phyloP scores from a whole-genome alignment of 139 green algal species.

The Chlamydomonas sphaeroides region DNA sequence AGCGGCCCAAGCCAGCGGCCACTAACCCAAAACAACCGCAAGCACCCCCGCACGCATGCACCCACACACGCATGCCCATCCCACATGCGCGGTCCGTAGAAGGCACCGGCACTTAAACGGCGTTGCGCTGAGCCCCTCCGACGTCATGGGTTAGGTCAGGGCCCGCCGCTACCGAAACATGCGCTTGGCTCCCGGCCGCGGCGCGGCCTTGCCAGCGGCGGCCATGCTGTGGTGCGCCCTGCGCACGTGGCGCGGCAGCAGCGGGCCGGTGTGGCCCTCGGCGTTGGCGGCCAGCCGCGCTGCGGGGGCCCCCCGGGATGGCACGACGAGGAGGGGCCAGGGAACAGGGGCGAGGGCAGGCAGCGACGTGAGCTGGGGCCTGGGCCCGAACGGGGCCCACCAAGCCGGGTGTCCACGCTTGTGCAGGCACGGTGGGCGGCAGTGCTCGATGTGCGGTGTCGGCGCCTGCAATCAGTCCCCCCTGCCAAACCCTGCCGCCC shows the following conservation, averaged over 20 bases:
- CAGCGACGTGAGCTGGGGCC: neutral
- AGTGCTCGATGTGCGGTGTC: neutral
- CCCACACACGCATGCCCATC: too few species aligned
- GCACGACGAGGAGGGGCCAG: neutral
- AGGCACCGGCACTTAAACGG: too few species aligned
- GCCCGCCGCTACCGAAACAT: constrained; percentile 23
- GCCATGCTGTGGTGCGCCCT: constrained; percentile 69
- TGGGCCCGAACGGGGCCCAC: too few species aligned
- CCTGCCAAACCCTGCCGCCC: neutral
- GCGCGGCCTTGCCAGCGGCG: constrained; percentile 14
- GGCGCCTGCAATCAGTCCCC: too few species aligned
- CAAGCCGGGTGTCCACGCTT: too few species aligned
- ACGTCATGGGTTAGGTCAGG: too few species aligned
- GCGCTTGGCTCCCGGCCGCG: neutral
- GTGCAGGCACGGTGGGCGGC: too few species aligned
- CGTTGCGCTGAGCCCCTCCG: too few species aligned
- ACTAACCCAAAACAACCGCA: too few species aligned
- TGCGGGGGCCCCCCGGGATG: constrained; percentile 33
- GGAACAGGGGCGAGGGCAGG: neutral
- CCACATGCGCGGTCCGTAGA: too few species aligned
- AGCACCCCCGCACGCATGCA: too few species aligned
- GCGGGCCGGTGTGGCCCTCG: constrained; percentile 63
- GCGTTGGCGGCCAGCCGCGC: constrained; percentile 63
- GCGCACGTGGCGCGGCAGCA: constrained; percentile 72
- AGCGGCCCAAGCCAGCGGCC: too few species aligned